Percentiles rank a stretch among this genome's conserved stretches.
phyloP scores from a whole-genome alignment of 139 green algal genomes.

The Closterium sp. region DNA sequence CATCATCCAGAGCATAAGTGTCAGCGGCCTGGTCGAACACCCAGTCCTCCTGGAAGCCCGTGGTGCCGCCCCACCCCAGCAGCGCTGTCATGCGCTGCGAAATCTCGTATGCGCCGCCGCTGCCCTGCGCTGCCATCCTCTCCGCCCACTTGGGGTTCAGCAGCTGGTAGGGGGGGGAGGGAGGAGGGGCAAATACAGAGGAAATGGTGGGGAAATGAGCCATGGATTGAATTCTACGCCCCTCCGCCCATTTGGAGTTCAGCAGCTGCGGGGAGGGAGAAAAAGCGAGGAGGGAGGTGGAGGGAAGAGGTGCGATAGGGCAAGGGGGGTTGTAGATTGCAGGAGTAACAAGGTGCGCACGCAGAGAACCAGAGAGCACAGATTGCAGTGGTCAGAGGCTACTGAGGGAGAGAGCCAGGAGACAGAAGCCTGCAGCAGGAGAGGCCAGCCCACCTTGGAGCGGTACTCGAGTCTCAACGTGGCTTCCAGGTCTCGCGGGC shows the following conservation, averaged over 20 bases:
- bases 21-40: conserved; percentile 81
- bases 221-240: too few species aligned
- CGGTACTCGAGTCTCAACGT: conserved; percentile 91
- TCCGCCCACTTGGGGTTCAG: conserved; percentile 93
- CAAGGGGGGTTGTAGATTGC: too few species aligned
- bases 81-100: conserved; percentile 86
- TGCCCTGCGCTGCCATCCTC: conserved; percentile 86
- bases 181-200: background rate
- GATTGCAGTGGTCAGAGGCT: too few species aligned
- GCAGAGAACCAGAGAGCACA: too few species aligned
- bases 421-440: too few species aligned
- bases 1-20: conserved; percentile 86
- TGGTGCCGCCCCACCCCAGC: conserved; percentile 91
- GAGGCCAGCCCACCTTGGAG: conserved; percentile 63
- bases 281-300: too few species aligned
- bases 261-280: too few species aligned
- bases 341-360: too few species aligned
- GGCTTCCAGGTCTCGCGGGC: conserved; percentile 78
- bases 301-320: too few species aligned
- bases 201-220: background rate
- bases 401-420: too few species aligned
- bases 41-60: conserved; percentile 87
- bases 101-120: conserved; percentile 93
- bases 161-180: conserved; percentile 57
- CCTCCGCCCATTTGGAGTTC: too few species aligned